Percentiles rank a stretch among this genome's conserved stretches.
Evolutionary conservation across 106 monocot genomes (phyloP).

Genomic region (Apostasia shenzhenica): DNA sequence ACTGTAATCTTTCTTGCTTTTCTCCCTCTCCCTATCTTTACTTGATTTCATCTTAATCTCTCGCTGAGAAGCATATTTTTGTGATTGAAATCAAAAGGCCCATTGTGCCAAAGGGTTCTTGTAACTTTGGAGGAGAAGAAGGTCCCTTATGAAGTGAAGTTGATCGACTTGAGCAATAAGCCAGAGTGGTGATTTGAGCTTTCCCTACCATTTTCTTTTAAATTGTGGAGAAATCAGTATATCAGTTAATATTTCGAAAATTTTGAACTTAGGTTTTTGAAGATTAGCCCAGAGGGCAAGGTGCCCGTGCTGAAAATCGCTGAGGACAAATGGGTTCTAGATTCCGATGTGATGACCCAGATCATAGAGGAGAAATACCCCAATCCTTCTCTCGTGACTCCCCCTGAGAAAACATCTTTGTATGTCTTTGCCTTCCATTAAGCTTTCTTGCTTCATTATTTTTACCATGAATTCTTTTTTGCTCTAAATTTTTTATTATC

Average conservation of each 20-base stretch:
- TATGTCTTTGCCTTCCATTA: slow-evolving; percentile 10
- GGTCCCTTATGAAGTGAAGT: slow-evolving; percentile 64
- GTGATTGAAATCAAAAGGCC: slow-evolving; percentile 30
- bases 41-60: not conserved
- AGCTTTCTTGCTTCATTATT: no score
- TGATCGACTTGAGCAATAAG: slow-evolving; percentile 61
- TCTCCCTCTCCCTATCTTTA: not conserved
- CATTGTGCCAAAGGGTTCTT: slow-evolving; percentile 74
- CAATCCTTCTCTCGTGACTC: slow-evolving; percentile 50
- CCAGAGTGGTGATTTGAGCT: slow-evolving; percentile 55
- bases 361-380: slow-evolving; percentile 81
- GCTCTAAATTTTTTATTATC: no score
- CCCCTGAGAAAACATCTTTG: slow-evolving; percentile 60
- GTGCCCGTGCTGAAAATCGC: slow-evolving; percentile 58
- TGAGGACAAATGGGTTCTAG: slow-evolving; percentile 60
- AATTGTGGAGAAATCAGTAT: not conserved
- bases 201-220: not conserved
- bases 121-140: slow-evolving; percentile 91
- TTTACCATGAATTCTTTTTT: no score
- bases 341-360: slow-evolving; percentile 74
- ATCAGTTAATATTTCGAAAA: not conserved
- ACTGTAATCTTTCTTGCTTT: slow-evolving; percentile 26
- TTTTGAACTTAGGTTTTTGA: slow-evolving; percentile 47
- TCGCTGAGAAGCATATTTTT: not conserved
- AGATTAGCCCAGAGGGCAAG: slow-evolving; percentile 75